phyloP scores from a whole-genome alignment of 164 flowering plant species.

The Paratinospora sagittata region DNA sequence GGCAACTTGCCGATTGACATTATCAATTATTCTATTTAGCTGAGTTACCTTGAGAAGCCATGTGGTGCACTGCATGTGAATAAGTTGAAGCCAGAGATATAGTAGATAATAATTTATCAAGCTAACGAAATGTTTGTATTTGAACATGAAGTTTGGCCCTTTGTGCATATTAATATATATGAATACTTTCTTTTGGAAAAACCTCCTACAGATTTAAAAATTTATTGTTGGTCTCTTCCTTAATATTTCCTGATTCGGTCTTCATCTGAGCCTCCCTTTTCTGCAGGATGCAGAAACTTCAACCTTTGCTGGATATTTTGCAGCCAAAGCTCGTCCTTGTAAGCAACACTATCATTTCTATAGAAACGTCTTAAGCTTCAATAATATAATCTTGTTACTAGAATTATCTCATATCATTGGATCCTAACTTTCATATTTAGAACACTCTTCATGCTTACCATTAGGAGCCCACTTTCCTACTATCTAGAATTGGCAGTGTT shows the following conservation, averaged over 20 bases:
- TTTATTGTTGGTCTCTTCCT: background rate
- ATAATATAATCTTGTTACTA: background rate
- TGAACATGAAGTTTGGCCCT: background rate
- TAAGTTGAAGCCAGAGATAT: too few relatives aligned
- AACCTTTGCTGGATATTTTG: constrained; percentile 48
- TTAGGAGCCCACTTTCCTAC: too few relatives aligned
- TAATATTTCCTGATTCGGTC: background rate
- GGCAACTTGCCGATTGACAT: background rate
- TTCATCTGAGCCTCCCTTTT: background rate
- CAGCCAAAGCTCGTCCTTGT: constrained; percentile 66
- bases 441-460: too few relatives aligned
- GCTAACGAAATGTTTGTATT: background rate
- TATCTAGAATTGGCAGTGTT: too few relatives aligned
- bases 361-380: background rate
- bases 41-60: background rate
- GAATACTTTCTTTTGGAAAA: background rate
- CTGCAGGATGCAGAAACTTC: constrained; percentile 51
- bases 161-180: background rate
- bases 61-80: too few relatives aligned
- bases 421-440: too few relatives aligned
- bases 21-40: background rate
- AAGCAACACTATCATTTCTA: constrained; percentile 11
- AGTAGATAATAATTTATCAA: too few relatives aligned
- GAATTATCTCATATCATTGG: background rate
- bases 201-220: too few relatives aligned